Conservation (phyloP, 495 filamentous ascomycete genomes). For the Talaromyces wortmannii region DNA sequence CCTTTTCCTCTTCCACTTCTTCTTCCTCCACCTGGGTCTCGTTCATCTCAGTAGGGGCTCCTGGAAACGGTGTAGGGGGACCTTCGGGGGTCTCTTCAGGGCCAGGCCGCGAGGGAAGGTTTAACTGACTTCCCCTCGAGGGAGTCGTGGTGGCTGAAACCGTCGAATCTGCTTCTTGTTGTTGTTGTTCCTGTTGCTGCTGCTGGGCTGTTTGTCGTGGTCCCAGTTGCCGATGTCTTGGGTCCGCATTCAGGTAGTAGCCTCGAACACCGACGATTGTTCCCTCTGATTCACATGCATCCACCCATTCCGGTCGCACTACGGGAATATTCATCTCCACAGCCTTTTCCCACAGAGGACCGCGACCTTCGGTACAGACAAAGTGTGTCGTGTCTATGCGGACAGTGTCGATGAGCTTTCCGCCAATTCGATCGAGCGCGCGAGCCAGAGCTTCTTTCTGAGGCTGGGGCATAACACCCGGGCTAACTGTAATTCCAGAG, state of each 20-base stretch:
- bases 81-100: conserved; percentile 23
- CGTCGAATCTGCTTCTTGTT: conserved; percentile 22
- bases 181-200: conserved; percentile 33
- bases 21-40: conserved; percentile 22
- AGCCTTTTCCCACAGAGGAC: conserved; percentile 88
- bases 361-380: conserved; percentile 92
- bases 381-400: conserved; percentile 98
- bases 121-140: conserved; percentile 17
- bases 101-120: conserved; percentile 9
- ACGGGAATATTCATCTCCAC: conserved; percentile 98
- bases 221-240: conserved; percentile 53
- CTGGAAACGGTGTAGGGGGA: conserved; percentile 37
- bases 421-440: conserved; percentile 83
- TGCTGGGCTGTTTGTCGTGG: conserved; percentile 28
- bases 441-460: conserved; percentile 65
- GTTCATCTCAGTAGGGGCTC: conserved; percentile 24
- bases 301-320: conserved; percentile 95
- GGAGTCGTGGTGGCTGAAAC: conserved; percentile 16
- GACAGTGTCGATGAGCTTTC: conserved; percentile 83
- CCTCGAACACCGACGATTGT: conserved; percentile 89
- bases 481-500: conserved; percentile 90
- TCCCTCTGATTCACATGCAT: conserved; percentile 88
- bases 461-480: conserved; percentile 73
- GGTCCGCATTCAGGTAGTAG: conserved; percentile 91
- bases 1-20: conserved; percentile 16